Evolutionary conservation across 441 rosid species (phyloP), one percentile per base, ranked within the genome.

Genomic region (Brassica balearica): DNA sequence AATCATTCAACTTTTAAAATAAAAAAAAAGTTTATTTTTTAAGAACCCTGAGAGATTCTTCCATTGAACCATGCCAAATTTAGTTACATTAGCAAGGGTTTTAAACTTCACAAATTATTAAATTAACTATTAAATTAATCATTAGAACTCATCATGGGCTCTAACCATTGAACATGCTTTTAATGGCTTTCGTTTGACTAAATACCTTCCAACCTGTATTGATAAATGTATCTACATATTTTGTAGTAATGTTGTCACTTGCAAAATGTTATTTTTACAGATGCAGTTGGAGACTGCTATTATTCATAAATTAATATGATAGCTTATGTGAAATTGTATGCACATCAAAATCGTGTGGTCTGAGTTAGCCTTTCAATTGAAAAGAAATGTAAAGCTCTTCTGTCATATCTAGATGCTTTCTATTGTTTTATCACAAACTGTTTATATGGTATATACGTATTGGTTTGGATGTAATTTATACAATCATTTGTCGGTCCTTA

Each of bases 171-270:
- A 6, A 34, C 9, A 34, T 34, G 38, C 38, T 34, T 19, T 19
- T 25, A 25, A 25, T 29, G 34, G 34, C 34, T 29, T 29, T 29
- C 5, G 34, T 29, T 29, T 29, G 34, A 29, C 34, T 29, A 29
- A 29, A 29, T 29, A 29, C 34, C 34, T 29, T 29, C 34, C 34
- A 29, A 29, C 34, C 34, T 29, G 34, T 29, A 29, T 29, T 34
- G 27, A 60, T 56, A 69, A 51, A 65, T 12, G 72, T 7, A 29
- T 65, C 17, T 71, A 48, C 46, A 72, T 53, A 64, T 77, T 66
- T 72, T 77, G 68, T 77, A 78, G 73, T 72, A 72, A 72, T 43
- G 56, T 20, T 72, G 72, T 59, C 69, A 55, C 67, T 66, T 72
- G 68, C 68, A 72, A 66, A 72, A 29, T 29, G 34, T 29, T 29